Conservation (phyloP, 805 yeast species). For the Starmerella apicola region DNA sequence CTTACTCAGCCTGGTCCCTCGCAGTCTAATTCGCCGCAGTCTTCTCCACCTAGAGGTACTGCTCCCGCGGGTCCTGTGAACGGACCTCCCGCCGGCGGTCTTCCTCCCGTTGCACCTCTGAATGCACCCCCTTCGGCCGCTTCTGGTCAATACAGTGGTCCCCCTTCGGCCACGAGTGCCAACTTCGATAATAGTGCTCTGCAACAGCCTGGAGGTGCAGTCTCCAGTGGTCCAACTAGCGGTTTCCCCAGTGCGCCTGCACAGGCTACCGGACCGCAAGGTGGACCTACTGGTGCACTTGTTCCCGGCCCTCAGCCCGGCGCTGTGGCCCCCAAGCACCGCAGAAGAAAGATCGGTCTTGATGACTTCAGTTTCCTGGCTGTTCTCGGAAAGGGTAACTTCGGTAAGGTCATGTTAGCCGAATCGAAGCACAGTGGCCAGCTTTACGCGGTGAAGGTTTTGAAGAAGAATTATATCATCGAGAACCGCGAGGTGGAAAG, state of each 20-base stretch:
- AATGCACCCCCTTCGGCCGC: no score
- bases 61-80: background rate
- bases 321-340: conserved; percentile 3
- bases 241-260: no score
- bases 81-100: no score
- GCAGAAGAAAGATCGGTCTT: conserved; percentile 45
- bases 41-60: no score
- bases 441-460: conserved; percentile 88
- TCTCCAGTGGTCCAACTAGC: no score
- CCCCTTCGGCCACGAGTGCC: no score
- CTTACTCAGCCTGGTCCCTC: no score
- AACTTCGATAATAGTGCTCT: no score
- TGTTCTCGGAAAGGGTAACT: conserved; percentile 95
- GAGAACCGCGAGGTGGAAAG: conserved; percentile 95
- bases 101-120: no score
- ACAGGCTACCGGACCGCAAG: background rate
- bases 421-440: conserved; percentile 73
- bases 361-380: conserved; percentile 92
- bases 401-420: conserved; percentile 96
- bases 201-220: no score
- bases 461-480: conserved; percentile 89
- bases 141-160: no score
- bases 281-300: background rate
- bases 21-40: no score
- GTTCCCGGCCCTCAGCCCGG: background rate